These are phyloP conservation scores for Boletus coccyginus DNA, from an alignment of 768 basidiomycete genomes.

Conservation along the genomic window DNA sequence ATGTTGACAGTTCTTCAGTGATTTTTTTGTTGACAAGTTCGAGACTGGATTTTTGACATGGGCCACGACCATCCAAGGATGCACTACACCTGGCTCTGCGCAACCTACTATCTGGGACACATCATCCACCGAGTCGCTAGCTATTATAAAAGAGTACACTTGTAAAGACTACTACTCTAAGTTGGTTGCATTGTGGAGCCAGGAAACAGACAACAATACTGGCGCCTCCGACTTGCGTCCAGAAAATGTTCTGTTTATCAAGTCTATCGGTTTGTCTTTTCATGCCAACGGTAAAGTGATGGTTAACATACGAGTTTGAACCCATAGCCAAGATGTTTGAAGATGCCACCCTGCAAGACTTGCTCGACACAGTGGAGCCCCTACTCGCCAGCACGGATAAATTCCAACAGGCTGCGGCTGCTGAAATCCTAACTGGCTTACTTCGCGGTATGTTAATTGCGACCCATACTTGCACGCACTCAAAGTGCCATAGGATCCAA, in stretches of 20 bases:
- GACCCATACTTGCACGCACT: slow-evolving; percentile 4
- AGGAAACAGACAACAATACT: slow-evolving; percentile 67
- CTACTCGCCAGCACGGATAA: slow-evolving; percentile 66
- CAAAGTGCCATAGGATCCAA: slow-evolving; percentile 57
- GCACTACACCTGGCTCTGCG: slow-evolving; percentile 35
- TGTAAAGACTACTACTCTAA: slow-evolving; percentile 57
- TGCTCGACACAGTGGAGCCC: slow-evolving; percentile 57
- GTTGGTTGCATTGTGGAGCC: slow-evolving; percentile 67
- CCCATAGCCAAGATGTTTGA: slow-evolving; percentile 65
- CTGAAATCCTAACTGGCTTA: slow-evolving; percentile 70
- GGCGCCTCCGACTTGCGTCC: slow-evolving; percentile 54
- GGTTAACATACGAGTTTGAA: slow-evolving; percentile 22
- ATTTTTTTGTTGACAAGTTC: slow-evolving; percentile 69
- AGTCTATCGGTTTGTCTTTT: slow-evolving; percentile 42
- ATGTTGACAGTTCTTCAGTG: slow-evolving; percentile 28
- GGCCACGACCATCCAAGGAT: slow-evolving; percentile 62
- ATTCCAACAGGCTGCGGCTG: slow-evolving; percentile 82
- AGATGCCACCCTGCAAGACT: slow-evolving; percentile 46
- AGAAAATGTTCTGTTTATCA: slow-evolving; percentile 48
- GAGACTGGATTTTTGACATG: slow-evolving; percentile 78
- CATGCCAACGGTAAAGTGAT: slow-evolving; percentile 38
- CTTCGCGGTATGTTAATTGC: slow-evolving; percentile 54
- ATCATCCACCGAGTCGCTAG: slow-evolving; percentile 47
- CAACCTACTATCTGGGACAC: slow-evolving; percentile 52
- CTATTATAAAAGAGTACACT: slow-evolving; percentile 48